Percentiles rank a stretch among this genome's conserved stretches.
Evolutionary conservation across 75 land plant genomes (phyloP).

Genomic region (Cupressus sempervirens): DNA sequence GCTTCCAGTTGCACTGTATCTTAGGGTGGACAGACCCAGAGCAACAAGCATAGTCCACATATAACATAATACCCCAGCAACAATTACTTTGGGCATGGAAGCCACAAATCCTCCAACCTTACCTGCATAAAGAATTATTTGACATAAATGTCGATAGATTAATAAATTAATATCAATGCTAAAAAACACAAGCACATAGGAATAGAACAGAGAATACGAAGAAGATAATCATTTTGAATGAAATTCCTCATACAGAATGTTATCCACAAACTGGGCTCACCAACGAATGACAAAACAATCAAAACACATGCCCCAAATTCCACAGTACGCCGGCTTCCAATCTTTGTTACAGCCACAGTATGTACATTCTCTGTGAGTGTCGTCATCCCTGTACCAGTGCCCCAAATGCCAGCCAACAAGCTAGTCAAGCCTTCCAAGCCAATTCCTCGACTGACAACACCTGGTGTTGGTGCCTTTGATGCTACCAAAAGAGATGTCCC

Average conservation of each 20-base stretch:
- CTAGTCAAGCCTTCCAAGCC: constrained; percentile 91
- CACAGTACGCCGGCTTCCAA: constrained; percentile 81
- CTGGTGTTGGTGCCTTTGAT: constrained; percentile 78
- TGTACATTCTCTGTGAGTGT: constrained; percentile 93
- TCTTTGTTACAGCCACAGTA: constrained; percentile 79
- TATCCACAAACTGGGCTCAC: constrained; percentile 27
- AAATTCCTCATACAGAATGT: background rate
- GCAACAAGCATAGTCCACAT: constrained; percentile 54
- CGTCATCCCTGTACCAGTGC: constrained; percentile 84
- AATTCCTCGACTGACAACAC: constrained; percentile 89
- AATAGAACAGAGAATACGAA: background rate
- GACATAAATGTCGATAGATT: background rate
- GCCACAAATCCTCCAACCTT: constrained; percentile 52
- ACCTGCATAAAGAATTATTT: constrained; percentile 22
- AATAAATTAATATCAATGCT: background rate
- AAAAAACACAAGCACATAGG: background rate
- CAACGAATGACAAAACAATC: constrained; percentile 73
- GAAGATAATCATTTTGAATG: background rate
- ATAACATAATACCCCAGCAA: constrained; percentile 38
- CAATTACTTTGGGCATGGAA: constrained; percentile 49
- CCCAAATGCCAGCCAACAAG: constrained; percentile 91
- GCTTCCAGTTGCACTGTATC: constrained; percentile 37
- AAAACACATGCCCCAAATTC: constrained; percentile 76
- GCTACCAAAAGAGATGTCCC: constrained; percentile 63
- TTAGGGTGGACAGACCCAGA: constrained; percentile 43